Evolutionary conservation across 139 green algal genomes (phyloP), one percentile per base, ranked within the genome.

Genomic region (Chlorella sp.): DNA sequence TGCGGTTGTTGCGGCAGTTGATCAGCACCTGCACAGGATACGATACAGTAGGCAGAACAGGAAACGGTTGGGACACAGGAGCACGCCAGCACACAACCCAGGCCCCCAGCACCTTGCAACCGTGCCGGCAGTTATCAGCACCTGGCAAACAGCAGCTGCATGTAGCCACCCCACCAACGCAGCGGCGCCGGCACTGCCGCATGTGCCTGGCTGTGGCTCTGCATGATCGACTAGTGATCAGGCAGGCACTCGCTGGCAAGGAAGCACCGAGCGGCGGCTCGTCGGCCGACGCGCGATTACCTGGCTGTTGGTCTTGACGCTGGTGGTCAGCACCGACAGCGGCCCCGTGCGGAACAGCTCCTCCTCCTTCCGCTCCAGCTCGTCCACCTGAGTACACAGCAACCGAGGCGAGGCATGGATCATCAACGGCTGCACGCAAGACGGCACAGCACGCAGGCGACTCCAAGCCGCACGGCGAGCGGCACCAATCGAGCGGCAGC

Each of bases 1-100:
- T 99, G 73, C 96, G 90, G 90, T 99, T 99, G 92, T 99, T 99
- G 36, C 97, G 86, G 89, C 96, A 99, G 90, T 98, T 99, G 89
- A 99, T 99, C 30, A 99, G 83, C 41, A 99, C 96, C 94, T 98
- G 93, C 76, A 85, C 36, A 28, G 13, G 8, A 34, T 17, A 78
- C 7, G 40, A 46, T 32, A 65, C 1, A 34, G 28, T 16, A 51
- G 68, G n/a, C n/a, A n/a, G n/a, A n/a, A n/a, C n/a, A n/a, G n/a
- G n/a, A n/a, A n/a, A n/a, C n/a, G n/a, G n/a, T n/a, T n/a, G n/a
- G n/a, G n/a, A n/a, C n/a, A n/a, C n/a, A n/a, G n/a, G n/a, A n/a
- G n/a, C n/a, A n/a, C n/a, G n/a, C n/a, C n/a, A n/a, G n/a, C n/a
- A n/a, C n/a, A n/a, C n/a, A n/a, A n/a, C n/a, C n/a, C n/a, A n/a